Base-by-base conservation (phyloP, 306 rosid species). In the Dryas alaskensis region DNA sequence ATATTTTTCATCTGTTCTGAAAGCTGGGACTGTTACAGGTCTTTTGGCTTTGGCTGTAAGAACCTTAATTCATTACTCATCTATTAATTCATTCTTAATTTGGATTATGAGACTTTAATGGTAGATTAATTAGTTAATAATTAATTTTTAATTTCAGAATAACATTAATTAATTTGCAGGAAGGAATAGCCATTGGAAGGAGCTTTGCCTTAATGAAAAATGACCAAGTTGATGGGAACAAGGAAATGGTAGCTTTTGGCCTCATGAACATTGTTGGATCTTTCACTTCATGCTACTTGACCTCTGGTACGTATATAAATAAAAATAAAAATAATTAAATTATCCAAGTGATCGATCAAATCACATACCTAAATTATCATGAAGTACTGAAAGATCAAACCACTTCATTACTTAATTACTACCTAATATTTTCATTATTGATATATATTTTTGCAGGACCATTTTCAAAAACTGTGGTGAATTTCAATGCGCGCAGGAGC, bases 171-270 rank as follows among this genome's bases (percentile, higher is more conserved):
- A 61, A 47, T 45, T 40, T 31, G 67, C 82, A 93, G 98, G 98
- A 94, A 91, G 98, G 96, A 67, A 91, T 94, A 76, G 97, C 98
- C 22, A 89, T 94, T 13, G 98, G 98, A 71, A 87, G 98, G 77
- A 91, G 91, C 85, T 94, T 94, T 74, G 87, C 92, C 16, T 79
- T 89, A 11, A 25, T 61, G 62, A 88, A 70, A 31, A 91, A 91
- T 64, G 81, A 86, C 60, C 90, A 94, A 77, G 85, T 88, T 68
- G 98, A 94, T 83, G 98, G 98, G 17, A 94, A 91, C 67, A 94
- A 87, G 70, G 98, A 94, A 82, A 94, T 94, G 96, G 4, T 89
- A 13, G 96, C 98, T 74, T 88, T 83, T 75, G 98, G 98, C 1
- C 71, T 94, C 31, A 94, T 94, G 98, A 94, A 94, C 87, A 64